Conservation (phyloP, 1,284 basidiomycete genomes). For the Leccinum pallidistipes region DNA sequence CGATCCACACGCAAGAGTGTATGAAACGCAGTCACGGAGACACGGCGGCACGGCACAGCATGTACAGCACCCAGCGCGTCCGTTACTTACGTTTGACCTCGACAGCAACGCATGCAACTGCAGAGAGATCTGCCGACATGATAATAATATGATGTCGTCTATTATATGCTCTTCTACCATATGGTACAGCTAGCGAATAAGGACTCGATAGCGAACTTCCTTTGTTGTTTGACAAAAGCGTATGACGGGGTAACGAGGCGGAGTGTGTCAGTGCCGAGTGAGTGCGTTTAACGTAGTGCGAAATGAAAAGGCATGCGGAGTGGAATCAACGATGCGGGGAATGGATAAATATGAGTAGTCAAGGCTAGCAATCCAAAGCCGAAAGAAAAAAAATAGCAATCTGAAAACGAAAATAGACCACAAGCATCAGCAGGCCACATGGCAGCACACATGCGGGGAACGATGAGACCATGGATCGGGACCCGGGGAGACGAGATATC, state of each 20-base stretch:
- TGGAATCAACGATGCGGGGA: constrained; percentile 22
- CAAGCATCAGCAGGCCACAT: background rate
- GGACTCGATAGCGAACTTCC: background rate
- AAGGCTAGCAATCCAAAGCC: constrained; percentile 6
- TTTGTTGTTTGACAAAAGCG: background rate
- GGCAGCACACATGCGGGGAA: background rate
- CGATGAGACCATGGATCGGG: background rate
- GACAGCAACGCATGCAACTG: background rate
- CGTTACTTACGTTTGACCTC: background rate
- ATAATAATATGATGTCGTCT: constrained; percentile 2
- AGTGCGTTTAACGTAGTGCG: constrained; percentile 2
- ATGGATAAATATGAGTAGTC: constrained; percentile 9
- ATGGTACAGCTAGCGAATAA: constrained; percentile 21
- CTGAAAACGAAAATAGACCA: background rate
- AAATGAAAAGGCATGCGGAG: constrained; percentile 14
- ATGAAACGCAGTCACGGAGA: constrained; percentile 10
- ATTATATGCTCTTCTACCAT: constrained; percentile 19
- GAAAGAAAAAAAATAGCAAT: background rate
- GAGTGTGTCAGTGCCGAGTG: constrained; percentile 4
- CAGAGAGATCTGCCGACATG: background rate
- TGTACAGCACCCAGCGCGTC: background rate
- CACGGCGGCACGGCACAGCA: background rate
- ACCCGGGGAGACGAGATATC: background rate
- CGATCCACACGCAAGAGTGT: background rate
- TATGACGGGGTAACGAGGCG: background rate